Conservation (phyloP, 1,284 basidiomycete species). For the Ganoderma meredithae region DNA sequence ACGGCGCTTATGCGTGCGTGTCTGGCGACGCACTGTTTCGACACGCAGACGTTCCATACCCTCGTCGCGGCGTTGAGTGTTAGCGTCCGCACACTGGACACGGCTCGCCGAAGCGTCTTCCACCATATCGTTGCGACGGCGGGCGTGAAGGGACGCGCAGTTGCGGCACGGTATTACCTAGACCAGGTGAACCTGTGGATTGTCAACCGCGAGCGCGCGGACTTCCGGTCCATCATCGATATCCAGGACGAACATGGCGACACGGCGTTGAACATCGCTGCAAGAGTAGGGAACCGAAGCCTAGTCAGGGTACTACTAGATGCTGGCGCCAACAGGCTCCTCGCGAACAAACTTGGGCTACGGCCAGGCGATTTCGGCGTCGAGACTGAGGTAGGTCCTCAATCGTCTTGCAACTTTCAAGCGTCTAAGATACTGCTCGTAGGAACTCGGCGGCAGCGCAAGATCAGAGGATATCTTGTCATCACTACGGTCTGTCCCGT, state of each 20-base stretch:
- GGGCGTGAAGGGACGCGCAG: conserved; percentile 88
- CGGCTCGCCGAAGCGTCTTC: conserved; percentile 88
- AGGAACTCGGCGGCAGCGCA: conserved; percentile 76
- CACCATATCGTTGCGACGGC: conserved; percentile 95
- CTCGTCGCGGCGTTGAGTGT: conserved; percentile 72
- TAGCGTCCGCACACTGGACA: conserved; percentile 91
- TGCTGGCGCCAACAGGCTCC: conserved; percentile 90
- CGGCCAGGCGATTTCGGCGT: conserved; percentile 94
- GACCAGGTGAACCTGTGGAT: conserved; percentile 90
- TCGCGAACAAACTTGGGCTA: conserved; percentile 95
- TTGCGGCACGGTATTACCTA: conserved; percentile 90
- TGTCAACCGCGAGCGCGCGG: conserved; percentile 72
- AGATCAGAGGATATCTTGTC: conserved; percentile 80
- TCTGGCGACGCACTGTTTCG: conserved; percentile 88
- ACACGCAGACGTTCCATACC: conserved; percentile 77
- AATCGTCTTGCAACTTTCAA: background rate
- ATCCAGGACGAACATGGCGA: conserved; percentile 97
- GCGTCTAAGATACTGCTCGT: conserved; percentile 21
- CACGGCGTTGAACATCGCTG: conserved; percentile 95
- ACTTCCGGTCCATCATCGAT: conserved; percentile 86
- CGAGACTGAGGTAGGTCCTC: conserved; percentile 78
- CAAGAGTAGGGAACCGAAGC: conserved; percentile 90
- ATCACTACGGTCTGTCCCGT: conserved; percentile 72
- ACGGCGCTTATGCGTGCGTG: conserved; percentile 94
- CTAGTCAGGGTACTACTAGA: conserved; percentile 91